Base-by-base conservation (phyloP, 345 rosid species). In the Lepidium sativum region DNA sequence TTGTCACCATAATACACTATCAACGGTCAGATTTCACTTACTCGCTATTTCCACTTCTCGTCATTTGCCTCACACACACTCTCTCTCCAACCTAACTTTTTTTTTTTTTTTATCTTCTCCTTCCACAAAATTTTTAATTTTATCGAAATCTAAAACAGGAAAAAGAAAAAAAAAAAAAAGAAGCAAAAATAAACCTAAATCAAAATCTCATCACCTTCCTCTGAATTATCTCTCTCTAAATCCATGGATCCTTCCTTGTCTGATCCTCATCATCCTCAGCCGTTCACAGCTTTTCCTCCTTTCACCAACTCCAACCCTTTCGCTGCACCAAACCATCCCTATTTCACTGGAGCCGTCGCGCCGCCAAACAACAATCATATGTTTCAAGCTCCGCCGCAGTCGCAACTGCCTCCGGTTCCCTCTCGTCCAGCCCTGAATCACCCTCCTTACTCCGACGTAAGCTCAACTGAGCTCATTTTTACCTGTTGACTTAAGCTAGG, bases 401-500 rank as follows among this genome's bases (percentile, higher is more conserved):
- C 21, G 0, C 63, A 31, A 8, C 2, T 15, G 18, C n/a, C 35
- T 67, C 61, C 67, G 5, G 16, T 16, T n/a, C 16, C 54, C 10
- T 17, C 63, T 35, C 40, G 54, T n/a, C 73, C 54, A 5, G 6
- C 79, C 3, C 11, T 31, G 11, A 1, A 2, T 0, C 76, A 76
- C 20, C 79, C 79, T 60, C 73, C 76, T 32, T 76, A 76, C 71
- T 43, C 76, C 5, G 79, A 76, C 50, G 79, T 76, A 76, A 76
- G 68, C 64, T 66, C 50, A 13, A 23, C 65, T 23, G 6, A 52
- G 23, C 50, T 70, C 42, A 34, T 29, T 37, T 40, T 13, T 14
- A 18, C 65, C 12, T 25, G 61, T 60, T 55, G 44, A 63, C 56
- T 44, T 44, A 32, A 18, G 6, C 42, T 74, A 65, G 48, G 67